Conservation (phyloP, 352 stramenopile species). For the Pseudoperonospora humuli region DNA sequence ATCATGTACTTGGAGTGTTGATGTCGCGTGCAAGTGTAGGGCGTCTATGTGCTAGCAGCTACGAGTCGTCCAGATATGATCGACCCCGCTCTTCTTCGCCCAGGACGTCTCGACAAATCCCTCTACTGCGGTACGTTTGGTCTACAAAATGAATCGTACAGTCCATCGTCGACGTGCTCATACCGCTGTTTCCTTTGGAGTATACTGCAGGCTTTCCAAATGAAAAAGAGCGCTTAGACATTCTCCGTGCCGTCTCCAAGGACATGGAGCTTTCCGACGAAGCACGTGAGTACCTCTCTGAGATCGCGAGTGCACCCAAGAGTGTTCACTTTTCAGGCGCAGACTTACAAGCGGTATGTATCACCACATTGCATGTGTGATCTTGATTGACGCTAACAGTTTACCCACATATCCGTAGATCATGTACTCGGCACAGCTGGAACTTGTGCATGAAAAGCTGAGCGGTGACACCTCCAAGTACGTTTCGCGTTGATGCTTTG, state of each 20-base stretch:
- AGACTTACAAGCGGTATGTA: conserved; percentile 87
- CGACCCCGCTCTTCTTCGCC: conserved; percentile 90
- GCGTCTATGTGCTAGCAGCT: conserved; percentile 92
- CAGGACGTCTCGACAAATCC: conserved; percentile 92
- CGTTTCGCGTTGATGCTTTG: conserved; percentile 10
- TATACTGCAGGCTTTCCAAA: conserved; percentile 75
- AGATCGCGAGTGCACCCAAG: conserved; percentile 60
- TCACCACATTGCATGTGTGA: not conserved
- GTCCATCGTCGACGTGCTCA: not conserved
- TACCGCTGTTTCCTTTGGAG: not conserved
- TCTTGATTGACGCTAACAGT: not conserved
- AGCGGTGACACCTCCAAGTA: conserved; percentile 43
- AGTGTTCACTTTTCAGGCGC: conserved; percentile 86
- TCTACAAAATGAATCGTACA: not conserved
- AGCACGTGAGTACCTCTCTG: conserved; percentile 61
- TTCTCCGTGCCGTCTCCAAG: conserved; percentile 63
- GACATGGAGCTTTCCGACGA: conserved; percentile 71
- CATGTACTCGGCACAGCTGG: conserved; percentile 92
- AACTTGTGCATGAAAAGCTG: conserved; percentile 89
- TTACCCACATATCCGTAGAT: conserved; percentile 29
- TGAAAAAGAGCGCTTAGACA: conserved; percentile 68
- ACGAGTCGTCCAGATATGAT: conserved; percentile 97
- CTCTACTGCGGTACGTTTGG: conserved; percentile 73
- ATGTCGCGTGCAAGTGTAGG: conserved; percentile 21
- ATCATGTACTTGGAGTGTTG: not conserved